phyloP scores from a whole-genome alignment of 257 asterid species.

The Salvia miltiorrhiza region DNA sequence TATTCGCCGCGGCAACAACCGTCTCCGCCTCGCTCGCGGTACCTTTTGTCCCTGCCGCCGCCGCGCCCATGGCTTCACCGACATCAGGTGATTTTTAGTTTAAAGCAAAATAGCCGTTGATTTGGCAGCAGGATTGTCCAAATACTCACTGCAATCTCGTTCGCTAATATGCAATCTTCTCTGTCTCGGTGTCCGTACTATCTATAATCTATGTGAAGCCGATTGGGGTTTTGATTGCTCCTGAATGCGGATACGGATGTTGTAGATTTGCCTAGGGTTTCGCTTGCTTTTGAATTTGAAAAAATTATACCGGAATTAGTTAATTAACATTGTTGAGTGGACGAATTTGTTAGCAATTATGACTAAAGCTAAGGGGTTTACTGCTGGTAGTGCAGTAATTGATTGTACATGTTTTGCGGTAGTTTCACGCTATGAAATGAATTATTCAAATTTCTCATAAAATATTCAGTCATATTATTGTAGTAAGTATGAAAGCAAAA shows the following conservation, averaged over 20 bases:
- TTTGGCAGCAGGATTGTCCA: neutral
- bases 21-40: neutral
- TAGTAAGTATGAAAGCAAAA: neutral
- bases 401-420: neutral
- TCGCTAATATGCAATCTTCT: neutral
- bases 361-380: neutral
- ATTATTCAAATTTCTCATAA: neutral
- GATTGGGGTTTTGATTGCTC: slow-evolving; percentile 4
- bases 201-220: neutral
- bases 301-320: neutral
- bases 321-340: neutral
- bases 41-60: neutral
- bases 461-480: neutral
- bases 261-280: neutral
- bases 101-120: neutral
- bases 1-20: neutral
- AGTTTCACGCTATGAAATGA: neutral
- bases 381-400: neutral
- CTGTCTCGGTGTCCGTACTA: neutral
- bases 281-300: neutral
- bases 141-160: neutral
- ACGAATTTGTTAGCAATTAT: neutral
- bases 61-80: neutral
- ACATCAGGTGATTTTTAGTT: slow-evolving; percentile 9
- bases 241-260: neutral